Evolutionary conservation across 345 rosid species (phyloP).

Genomic region (Gossypium thurberi): DNA sequence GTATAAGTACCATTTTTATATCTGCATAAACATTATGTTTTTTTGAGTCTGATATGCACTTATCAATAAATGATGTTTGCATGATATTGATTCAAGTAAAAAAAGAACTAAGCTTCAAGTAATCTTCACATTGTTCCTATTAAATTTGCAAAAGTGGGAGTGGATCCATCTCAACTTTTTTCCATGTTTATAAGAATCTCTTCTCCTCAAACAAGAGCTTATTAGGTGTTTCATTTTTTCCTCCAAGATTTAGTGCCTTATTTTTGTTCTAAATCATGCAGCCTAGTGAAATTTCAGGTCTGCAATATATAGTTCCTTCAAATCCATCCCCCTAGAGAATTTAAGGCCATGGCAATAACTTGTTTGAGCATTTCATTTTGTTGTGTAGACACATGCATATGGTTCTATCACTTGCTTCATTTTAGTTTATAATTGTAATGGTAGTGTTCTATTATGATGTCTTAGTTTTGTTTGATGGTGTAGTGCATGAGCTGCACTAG

Average conservation of each 20-base stretch:
- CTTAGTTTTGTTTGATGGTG: constrained; percentile 13
- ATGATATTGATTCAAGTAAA: not conserved
- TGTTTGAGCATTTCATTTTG: not conserved
- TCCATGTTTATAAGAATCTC: not conserved
- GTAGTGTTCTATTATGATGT: constrained; percentile 4
- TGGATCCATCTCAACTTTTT: not conserved
- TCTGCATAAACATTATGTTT: not conserved
- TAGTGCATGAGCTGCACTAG: constrained; percentile 20
- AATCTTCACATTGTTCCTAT: not conserved
- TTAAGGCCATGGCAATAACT: too few relatives aligned
- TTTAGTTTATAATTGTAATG: not conserved
- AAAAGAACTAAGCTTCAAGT: not conserved
- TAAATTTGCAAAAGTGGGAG: not conserved
- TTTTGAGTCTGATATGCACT: not conserved
- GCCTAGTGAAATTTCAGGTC: not conserved
- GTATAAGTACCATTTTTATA: not conserved
- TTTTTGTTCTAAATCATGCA: not conserved
- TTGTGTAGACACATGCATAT: constrained; percentile 12
- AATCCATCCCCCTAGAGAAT: not conserved
- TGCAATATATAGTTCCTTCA: not conserved
- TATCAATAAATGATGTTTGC: not conserved
- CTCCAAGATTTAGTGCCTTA: not conserved
- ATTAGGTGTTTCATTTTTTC: not conserved
- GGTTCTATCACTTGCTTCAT: not conserved
- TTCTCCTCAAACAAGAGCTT: not conserved